Evolutionary conservation across 768 basidiomycete genomes (phyloP).

Genomic region (Daedaleopsis sinensis): DNA sequence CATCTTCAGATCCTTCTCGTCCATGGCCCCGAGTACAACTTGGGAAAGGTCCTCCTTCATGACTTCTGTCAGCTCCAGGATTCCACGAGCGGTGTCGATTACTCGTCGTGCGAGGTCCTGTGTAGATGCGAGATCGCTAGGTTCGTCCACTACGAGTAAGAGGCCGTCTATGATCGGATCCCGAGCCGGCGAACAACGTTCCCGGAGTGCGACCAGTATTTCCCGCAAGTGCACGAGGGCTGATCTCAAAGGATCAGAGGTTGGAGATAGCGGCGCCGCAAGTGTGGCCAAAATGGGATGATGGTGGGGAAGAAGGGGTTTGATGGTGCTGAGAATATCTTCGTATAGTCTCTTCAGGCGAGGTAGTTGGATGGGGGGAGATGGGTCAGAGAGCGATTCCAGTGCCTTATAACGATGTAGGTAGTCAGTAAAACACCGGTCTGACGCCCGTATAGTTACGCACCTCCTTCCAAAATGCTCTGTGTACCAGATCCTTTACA

Average conservation of each 20-base stretch:
- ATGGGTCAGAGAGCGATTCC: constrained; percentile 56
- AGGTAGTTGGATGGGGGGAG: constrained; percentile 59
- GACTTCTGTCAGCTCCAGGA: constrained; percentile 55
- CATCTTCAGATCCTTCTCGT: constrained; percentile 57
- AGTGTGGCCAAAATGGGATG: constrained; percentile 55
- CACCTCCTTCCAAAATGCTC: constrained; percentile 79
- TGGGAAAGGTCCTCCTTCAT: constrained; percentile 74
- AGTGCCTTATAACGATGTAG: constrained; percentile 16
- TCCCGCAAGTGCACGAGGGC: constrained; percentile 57
- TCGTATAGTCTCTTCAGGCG: constrained; percentile 59
- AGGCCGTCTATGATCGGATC: constrained; percentile 56
- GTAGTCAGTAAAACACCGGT: too few species aligned
- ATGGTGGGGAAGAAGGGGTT: constrained; percentile 58
- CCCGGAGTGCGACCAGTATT: constrained; percentile 50
- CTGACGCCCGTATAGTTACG: constrained; percentile 25
- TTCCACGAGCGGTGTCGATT: constrained; percentile 48
- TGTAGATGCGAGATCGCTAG: constrained; percentile 28
- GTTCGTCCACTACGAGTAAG: constrained; percentile 37
- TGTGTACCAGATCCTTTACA: constrained; percentile 52
- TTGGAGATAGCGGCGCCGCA: constrained; percentile 64
- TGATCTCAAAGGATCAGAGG: constrained; percentile 66
- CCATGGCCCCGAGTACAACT: constrained; percentile 66
- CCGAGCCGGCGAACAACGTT: constrained; percentile 69
- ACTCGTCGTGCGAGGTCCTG: constrained; percentile 48
- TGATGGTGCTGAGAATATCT: constrained; percentile 54